phyloP scores from a whole-genome alignment of 148 eudicot species.

The Chenopodium album region DNA sequence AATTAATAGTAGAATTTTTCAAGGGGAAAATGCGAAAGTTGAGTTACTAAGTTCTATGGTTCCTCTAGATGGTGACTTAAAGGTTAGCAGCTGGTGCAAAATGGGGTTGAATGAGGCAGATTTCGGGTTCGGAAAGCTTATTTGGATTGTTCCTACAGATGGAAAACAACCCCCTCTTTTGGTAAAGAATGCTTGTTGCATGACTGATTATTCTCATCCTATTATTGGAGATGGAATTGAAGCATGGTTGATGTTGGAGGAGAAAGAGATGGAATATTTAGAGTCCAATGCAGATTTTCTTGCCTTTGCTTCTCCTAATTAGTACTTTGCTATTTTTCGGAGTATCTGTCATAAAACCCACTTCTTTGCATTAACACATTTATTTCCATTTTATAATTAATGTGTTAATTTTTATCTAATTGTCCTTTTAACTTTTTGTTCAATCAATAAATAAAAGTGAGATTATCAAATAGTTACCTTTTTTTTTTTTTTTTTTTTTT shows the following conservation, averaged over 20 bases:
- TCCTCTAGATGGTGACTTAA: background rate
- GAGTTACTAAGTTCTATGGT: background rate
- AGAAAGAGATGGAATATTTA: background rate
- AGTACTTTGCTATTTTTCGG: background rate
- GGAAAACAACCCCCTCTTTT: background rate
- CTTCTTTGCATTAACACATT: too few relatives aligned
- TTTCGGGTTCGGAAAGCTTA: constrained; percentile 6
- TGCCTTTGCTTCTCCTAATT: background rate
- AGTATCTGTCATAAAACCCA: too few relatives aligned
- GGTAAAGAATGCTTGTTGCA: background rate
- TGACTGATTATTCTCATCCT: background rate
- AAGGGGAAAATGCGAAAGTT: background rate
- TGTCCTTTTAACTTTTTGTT: too few relatives aligned
- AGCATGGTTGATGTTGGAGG: background rate
- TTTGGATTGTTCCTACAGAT: background rate
- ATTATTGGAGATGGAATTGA: background rate
- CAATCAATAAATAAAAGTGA: too few relatives aligned
- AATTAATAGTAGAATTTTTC: background rate
- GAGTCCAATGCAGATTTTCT: background rate
- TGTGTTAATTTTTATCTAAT: too few relatives aligned
- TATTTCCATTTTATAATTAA: too few relatives aligned
- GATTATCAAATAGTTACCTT: too few relatives aligned
- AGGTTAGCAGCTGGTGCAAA: constrained; percentile 21
- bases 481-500: too few relatives aligned
- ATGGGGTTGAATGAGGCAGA: constrained; percentile 18